Base-by-base conservation (phyloP, 2,329 filamentous ascomycete genomes). In the Macrophomina tecta region DNA sequence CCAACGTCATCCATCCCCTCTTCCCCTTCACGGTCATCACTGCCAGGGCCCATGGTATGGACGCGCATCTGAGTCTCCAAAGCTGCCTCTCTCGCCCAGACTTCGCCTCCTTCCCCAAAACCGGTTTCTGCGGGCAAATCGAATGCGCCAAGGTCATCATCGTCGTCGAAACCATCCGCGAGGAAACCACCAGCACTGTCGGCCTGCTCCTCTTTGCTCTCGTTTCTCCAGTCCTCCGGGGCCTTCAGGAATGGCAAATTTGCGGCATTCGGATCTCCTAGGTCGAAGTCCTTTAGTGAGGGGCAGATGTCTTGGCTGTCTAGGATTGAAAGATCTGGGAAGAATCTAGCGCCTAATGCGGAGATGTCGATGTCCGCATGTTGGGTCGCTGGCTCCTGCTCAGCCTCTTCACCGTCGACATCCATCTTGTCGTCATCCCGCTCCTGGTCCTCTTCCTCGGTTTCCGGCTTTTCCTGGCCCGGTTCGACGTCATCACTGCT, bases 21-120 rank as follows among this genome's bases (percentile, higher is more conserved):
- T 30, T 73, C 82, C 9, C 82, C 81, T 23, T 84, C 81, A 40
- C 80, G 86, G 36, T 85, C 86, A 1, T 87, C 86, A 45, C 86
- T 80, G 45, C 80, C 86, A 58, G 85, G 78, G 1, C 85, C 86
- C 34, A 86, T 85, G 72, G 89, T 87, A 72, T 93, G 92, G 30
- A 94, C 88, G 61, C 92, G 91, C 82, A 93, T 91, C 80, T 96
- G 93, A 49, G 92, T 92, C 73, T 94, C 91, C 23, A 94, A 82
- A 11, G 92, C 94, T 48, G 94, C 93, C 77, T 97, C 93, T 72
- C 90, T 89, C 5, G 94, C 95, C 94, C 95, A 99, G 1, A 91
- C 92, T 77, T 99, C 95, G 69, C 95, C 95, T 68, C 95, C 95
- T 77, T 98, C 94, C 32, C 95, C 95, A 75, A 99, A 99, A 12